Percentiles rank a stretch among this genome's conserved stretches.
Conservation (phyloP, 2,329 filamentous ascomycete genomes). For the Colletotrichum higginsianum region DNA sequence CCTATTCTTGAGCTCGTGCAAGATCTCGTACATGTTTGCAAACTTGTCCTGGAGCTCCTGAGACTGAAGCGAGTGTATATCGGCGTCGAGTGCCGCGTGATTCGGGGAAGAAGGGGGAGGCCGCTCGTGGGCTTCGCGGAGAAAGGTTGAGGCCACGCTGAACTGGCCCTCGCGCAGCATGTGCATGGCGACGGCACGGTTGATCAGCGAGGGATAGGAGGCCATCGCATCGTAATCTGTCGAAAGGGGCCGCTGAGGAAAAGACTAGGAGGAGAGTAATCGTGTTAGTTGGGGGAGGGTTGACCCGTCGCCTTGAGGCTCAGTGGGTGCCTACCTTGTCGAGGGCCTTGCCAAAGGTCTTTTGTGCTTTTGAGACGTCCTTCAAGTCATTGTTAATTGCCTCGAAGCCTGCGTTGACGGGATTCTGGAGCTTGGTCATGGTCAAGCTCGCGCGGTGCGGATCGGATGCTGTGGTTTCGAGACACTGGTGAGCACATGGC, state of each 20-base stretch:
- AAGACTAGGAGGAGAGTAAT: slow-evolving; percentile 48
- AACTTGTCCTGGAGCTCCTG: slow-evolving; percentile 85
- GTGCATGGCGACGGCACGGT: slow-evolving; percentile 94
- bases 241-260: slow-evolving; percentile 73
- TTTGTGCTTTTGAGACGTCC: slow-evolving; percentile 85
- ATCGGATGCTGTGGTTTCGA: slow-evolving; percentile 63
- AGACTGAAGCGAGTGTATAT: slow-evolving; percentile 72
- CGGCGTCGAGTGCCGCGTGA: slow-evolving; percentile 49
- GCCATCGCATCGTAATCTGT: slow-evolving; percentile 86
- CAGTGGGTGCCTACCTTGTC: slow-evolving; percentile 74
- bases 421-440: slow-evolving; percentile 88
- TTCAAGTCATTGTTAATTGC: slow-evolving; percentile 85
- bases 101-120: slow-evolving; percentile 44
- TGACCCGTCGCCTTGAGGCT: background rate
- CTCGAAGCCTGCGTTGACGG: slow-evolving; percentile 86
- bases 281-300: slow-evolving; percentile 39
- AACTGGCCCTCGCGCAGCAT: slow-evolving; percentile 96
- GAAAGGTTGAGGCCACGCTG: slow-evolving; percentile 86
- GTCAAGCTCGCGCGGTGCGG: slow-evolving; percentile 80
- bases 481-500: slow-evolving; percentile 36
- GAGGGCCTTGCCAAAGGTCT: slow-evolving; percentile 86
- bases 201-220: slow-evolving; percentile 82
- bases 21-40: slow-evolving; percentile 89
- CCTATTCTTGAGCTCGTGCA: slow-evolving; percentile 80
- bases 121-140: slow-evolving; percentile 75